Evolutionary conservation across 768 basidiomycete genomes (phyloP), one percentile per base, ranked within the genome.

Genomic region (Collybia sp.): DNA sequence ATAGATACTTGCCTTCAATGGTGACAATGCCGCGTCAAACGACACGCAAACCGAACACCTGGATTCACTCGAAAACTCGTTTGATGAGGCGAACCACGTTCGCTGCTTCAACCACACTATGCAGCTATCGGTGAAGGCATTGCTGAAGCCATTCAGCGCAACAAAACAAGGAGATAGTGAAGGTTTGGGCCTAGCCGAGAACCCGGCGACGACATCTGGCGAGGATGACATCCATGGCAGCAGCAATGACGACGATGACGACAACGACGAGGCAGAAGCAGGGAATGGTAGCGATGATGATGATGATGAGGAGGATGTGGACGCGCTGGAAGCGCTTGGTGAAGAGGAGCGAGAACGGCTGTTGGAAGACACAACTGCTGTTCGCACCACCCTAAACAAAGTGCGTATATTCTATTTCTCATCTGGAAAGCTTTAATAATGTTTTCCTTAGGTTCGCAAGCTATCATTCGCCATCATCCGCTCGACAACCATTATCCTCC

Each of bases 401-500:
- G 46, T 42, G n/a, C 19, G 36, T 46, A 17, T 25, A 30, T 38
- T 5, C 37, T 11, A n/a, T 38, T 18, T 38, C 37, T 12, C 19
- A 15, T 38, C n/a, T n/a, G n/a, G n/a, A n/a, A 15, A 5, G 37
- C n/a, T n/a, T n/a, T n/a, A n/a, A n/a, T 43, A 30, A 31, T n/a
- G n/a, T 20, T 17, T 32, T 15, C 19, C 13, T 12, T 47, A 57
- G 61, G 45, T 58, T 30, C 54, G 56, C 15, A 49, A 52, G 35
- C 33, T 58, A 10, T 40, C 55, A 1, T 64, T 49, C 46, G 49
- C 49, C 15, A 56, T 63, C 16, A 43, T 61, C 5, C 40, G 62
- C 47, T 67, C 61, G 0, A 53, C 56, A 0, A 70, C 61, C 2
- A 55, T 53, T 10, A 44, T 58, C 35, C 53, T 68, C 0, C 68